Conservation (phyloP, 495 filamentous ascomycete genomes). For the Annulohypoxylon nitens region DNA sequence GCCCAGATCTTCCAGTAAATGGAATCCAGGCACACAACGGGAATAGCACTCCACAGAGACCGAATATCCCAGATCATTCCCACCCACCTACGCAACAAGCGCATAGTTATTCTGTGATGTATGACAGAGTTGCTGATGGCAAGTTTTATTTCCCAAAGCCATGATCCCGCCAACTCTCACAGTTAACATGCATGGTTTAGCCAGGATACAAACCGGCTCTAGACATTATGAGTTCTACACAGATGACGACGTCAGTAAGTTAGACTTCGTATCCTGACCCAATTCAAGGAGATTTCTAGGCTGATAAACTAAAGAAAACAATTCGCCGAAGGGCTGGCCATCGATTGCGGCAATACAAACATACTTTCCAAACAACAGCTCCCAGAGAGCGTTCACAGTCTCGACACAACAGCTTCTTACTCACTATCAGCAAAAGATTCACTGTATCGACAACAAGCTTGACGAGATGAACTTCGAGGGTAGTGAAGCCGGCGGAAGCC, state of each 20-base stretch:
- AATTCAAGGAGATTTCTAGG: background rate
- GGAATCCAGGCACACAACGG: conserved; percentile 13
- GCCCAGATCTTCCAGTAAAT: conserved; percentile 10
- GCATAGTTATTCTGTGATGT: conserved; percentile 17
- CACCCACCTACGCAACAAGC: conserved; percentile 3
- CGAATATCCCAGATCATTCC: conserved; percentile 16
- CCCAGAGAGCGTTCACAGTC: conserved; percentile 9
- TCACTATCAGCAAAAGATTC: conserved; percentile 28
- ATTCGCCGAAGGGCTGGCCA: conserved; percentile 30
- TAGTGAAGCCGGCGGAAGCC: background rate
- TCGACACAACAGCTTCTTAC: conserved; percentile 18
- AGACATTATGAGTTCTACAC: conserved; percentile 32
- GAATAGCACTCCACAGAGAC: background rate
- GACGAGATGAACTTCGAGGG: conserved; percentile 36
- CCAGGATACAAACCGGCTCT: conserved; percentile 14
- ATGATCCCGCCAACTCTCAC: background rate
- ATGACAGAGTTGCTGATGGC: conserved; percentile 22
- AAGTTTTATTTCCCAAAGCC: background rate
- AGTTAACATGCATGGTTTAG: conserved; percentile 18
- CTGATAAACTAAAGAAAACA: conserved; percentile 16
- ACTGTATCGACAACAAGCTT: conserved; percentile 23
- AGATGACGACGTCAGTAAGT: conserved; percentile 39
- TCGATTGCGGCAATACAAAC: conserved; percentile 17
- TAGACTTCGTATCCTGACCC: background rate
- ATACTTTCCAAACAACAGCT: conserved; percentile 21